Conservation (phyloP, 768 basidiomycete genomes). For the Trametes coccinea region DNA sequence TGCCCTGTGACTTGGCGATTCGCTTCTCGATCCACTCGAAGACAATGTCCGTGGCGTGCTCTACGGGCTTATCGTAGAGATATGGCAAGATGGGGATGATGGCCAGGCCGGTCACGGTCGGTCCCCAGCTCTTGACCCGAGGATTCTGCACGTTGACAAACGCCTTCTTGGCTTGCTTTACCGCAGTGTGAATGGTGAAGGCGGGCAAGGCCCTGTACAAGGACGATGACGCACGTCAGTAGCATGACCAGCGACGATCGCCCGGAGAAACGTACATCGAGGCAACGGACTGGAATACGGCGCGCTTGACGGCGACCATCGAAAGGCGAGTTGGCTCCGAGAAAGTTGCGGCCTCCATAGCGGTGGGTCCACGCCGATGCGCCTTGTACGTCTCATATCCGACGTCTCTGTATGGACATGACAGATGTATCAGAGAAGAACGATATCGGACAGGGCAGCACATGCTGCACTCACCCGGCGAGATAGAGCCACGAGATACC, state of each 20-base stretch:
- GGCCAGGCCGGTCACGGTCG: slow-evolving; percentile 70
- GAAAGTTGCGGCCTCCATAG: slow-evolving; percentile 66
- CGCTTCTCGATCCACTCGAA: slow-evolving; percentile 72
- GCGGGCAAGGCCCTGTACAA: slow-evolving; percentile 72
- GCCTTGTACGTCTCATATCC: slow-evolving; percentile 82
- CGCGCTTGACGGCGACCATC: slow-evolving; percentile 74
- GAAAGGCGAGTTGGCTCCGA: slow-evolving; percentile 68
- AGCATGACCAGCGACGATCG: slow-evolving; percentile 10
- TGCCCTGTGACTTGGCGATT: slow-evolving; percentile 43
- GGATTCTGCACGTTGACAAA: slow-evolving; percentile 60
- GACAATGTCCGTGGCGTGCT: slow-evolving; percentile 61
- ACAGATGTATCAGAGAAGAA: not conserved
- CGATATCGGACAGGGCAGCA: not conserved
- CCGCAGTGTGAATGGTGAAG: slow-evolving; percentile 82
- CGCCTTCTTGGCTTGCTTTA: slow-evolving; percentile 68
- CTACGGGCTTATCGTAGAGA: slow-evolving; percentile 79
- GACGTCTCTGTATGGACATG: slow-evolving; percentile 52
- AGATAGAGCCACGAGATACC: slow-evolving; percentile 84
- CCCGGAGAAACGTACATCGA: slow-evolving; percentile 59
- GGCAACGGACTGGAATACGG: slow-evolving; percentile 78
- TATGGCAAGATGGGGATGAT: slow-evolving; percentile 75
- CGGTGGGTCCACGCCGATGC: slow-evolving; percentile 62
- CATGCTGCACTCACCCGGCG: slow-evolving; percentile 45
- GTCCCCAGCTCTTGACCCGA: slow-evolving; percentile 70
- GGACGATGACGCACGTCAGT: not conserved